A percentile compares a stretch with the other conserved stretches of the same genome.
phyloP scores from a whole-genome alignment of 306 rosid species.

The Vigna radiata region DNA sequence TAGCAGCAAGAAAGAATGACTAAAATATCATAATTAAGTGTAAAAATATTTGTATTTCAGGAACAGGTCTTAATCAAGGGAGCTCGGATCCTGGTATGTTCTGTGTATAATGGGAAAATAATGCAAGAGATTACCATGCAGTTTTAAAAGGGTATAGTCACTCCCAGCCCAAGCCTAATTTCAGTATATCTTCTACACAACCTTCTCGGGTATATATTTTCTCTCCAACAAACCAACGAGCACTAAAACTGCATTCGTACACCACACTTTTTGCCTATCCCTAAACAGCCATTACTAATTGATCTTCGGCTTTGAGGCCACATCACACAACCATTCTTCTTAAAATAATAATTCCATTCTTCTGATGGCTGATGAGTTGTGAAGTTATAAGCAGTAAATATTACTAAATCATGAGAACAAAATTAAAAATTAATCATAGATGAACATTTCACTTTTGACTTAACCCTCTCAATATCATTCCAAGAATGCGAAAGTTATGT shows the following conservation, averaged over 20 bases:
- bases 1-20: background rate
- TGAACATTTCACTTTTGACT: slow-evolving; percentile 31
- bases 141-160: background rate
- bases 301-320: background rate
- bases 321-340: slow-evolving; percentile 1
- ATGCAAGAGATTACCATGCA: background rate
- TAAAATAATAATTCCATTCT: slow-evolving; percentile 1
- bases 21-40: background rate
- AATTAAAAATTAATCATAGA: background rate
- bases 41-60: background rate
- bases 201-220: background rate
- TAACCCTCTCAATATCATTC: slow-evolving; percentile 30
- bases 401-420: background rate
- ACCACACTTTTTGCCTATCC: background rate
- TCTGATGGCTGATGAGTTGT: background rate
- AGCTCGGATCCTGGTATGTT: background rate
- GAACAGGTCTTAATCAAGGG: background rate
- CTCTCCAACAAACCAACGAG: background rate
- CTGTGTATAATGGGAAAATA: background rate
- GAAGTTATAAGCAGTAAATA: background rate
- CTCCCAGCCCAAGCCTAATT: background rate
- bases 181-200: slow-evolving; percentile 8
- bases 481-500: slow-evolving; percentile 1
- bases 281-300: background rate
- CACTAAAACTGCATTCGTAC: background rate